Conservation (phyloP, 257 asterid genomes). For the Penstemon newberryi region DNA sequence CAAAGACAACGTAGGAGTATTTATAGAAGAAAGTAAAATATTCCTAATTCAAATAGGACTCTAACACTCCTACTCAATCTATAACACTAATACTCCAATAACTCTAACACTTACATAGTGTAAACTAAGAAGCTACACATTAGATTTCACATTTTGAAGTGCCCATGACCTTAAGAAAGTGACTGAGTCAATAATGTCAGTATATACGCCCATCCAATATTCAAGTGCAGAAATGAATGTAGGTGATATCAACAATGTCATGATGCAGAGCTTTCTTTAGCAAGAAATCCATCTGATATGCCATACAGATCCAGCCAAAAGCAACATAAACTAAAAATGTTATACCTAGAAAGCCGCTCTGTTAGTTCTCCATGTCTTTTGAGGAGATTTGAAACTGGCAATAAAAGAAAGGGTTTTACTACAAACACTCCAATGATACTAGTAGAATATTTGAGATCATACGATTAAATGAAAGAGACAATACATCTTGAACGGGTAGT, state of each 20-base stretch:
- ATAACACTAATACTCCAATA: too few relatives aligned
- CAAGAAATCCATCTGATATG: conserved; percentile 5
- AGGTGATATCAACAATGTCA: not conserved
- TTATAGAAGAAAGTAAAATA: too few relatives aligned
- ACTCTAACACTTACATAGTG: not conserved
- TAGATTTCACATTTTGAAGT: not conserved
- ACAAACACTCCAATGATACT: conserved; percentile 2
- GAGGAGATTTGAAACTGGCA: conserved; percentile 76
- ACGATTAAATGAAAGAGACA: conserved; percentile 17
- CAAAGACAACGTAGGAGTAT: too few relatives aligned
- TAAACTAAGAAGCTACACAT: not conserved
- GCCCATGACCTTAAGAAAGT: not conserved
- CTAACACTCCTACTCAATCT: too few relatives aligned
- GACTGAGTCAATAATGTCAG: not conserved
- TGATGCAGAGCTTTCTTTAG: not conserved
- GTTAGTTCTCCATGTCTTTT: conserved; percentile 84
- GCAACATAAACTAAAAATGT: not conserved
- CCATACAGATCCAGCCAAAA: conserved; percentile 1
- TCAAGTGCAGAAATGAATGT: not conserved
- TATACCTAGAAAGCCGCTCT: conserved; percentile 90
- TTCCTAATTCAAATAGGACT: too few relatives aligned
- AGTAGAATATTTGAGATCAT: conserved; percentile 9
- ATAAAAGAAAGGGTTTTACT: conserved; percentile 20
- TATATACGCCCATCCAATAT: not conserved
- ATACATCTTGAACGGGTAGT: conserved; percentile 72